Evolutionary conservation across 2,329 filamentous ascomycete species (phyloP), one percentile per base, ranked within the genome.

Genomic region (Onygenales sp.): DNA sequence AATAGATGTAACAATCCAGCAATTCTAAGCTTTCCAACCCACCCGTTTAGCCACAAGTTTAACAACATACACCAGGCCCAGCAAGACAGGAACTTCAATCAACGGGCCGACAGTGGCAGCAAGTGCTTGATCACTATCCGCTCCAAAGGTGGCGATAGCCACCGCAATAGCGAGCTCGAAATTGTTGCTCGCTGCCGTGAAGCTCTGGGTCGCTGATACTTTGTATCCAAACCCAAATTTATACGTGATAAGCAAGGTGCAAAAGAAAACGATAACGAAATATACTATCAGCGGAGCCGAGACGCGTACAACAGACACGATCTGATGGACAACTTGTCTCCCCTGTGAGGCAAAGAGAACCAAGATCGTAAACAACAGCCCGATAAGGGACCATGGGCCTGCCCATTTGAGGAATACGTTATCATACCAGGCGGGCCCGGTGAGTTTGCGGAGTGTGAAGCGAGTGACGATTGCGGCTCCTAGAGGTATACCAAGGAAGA

Each of bases 131-230:
- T 90, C 83, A 61, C 87, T 92, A 42, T 86, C 73, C 0, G 85
- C 78, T 0, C 89, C 90, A 69, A 86, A 95, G 0, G 85, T 85
- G 0, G 89, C 86, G 2, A 95, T 84, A 0, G 87, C 87, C 0
- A 95, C 89, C 0, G 89, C 89, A 69, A 95, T 95, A 0, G 90
- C 88, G 27, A 95, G 73, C 72, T 95, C 90, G 63, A 95, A 95
- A 65, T 95, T 95, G 65, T 95, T 95, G 66, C 89, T 95, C 1
- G 88, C 87, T 0, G 88, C 91, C 0, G 88, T 94, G 62, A 95
- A 93, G 64, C 87, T 90, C 70, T 94, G 88, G 2, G 88, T 92
- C 9, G 79, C 77, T 1, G 80, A 78, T 0, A 90, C 66, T 37
- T 77, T 77, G 65, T 94, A 94, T 0, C 81, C 82, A 54, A 90